Evolutionary conservation across 768 basidiomycete species (phyloP).

Genomic region (Calocybe cyanea): DNA sequence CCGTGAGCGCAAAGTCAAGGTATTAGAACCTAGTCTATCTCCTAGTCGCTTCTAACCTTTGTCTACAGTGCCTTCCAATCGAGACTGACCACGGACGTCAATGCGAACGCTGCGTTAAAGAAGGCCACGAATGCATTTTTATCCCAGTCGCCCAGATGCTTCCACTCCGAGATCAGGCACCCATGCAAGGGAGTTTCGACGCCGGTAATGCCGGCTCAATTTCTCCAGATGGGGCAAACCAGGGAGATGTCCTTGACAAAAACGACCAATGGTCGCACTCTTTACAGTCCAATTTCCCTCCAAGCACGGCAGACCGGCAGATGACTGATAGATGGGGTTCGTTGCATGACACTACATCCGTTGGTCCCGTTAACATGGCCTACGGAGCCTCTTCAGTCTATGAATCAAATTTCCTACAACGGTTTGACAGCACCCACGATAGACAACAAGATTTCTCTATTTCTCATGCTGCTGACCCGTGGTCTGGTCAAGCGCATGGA

Average conservation of each 20-base stretch:
- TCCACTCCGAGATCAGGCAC: conserved; percentile 1
- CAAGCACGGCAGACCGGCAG: not conserved
- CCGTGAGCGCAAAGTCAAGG: conserved; percentile 54
- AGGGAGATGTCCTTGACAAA: not conserved
- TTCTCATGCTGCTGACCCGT: conserved; percentile 7
- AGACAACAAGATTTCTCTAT: not conserved
- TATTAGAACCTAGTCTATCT: conserved; percentile 11
- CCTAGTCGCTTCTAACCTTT: not conserved
- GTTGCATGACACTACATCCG: not conserved
- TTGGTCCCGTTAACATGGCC: not conserved
- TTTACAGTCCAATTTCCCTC: not conserved
- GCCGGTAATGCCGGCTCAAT: conserved; percentile 1
- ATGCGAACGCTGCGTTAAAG: conserved; percentile 40
- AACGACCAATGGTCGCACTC: not conserved
- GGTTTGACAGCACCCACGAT: conserved; percentile 1
- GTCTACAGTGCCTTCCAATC: conserved; percentile 22
- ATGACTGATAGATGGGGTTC: not conserved
- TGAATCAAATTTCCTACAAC: conserved; percentile 4
- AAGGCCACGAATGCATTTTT: conserved; percentile 35
- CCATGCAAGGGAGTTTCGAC: not conserved
- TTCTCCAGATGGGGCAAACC: conserved; percentile 1
- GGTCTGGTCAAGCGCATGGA: conserved; percentile 7
- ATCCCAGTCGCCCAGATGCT: conserved; percentile 32
- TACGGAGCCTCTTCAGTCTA: conserved; percentile 9
- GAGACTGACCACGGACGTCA: conserved; percentile 22